A percentile compares a stretch with the other conserved stretches of the same genome.
Conservation (phyloP, 2,329 filamentous ascomycete species). For the Fusarium sp. region DNA sequence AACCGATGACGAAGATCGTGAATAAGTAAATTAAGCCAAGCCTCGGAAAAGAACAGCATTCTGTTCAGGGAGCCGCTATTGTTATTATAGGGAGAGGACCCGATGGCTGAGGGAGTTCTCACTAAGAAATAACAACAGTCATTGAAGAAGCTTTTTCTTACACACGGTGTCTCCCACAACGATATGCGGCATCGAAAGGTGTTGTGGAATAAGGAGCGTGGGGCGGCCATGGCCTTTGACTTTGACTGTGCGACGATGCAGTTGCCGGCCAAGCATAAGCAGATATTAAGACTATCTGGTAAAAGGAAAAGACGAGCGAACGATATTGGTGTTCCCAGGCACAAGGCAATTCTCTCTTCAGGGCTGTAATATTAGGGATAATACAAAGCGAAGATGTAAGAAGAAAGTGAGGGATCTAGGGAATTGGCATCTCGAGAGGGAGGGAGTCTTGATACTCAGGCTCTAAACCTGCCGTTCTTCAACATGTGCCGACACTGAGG, state of each 20-base stretch:
- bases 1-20: too few relatives aligned
- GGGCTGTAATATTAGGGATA: not conserved
- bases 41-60: too few relatives aligned
- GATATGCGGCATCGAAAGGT: not conserved
- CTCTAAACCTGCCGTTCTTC: not conserved
- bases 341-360: not conserved
- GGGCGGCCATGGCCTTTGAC: not conserved
- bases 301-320: not conserved
- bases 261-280: not conserved
- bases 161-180: not conserved
- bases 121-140: not conserved
- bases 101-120: not conserved
- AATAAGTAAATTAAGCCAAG: too few relatives aligned
- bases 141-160: not conserved
- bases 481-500: not conserved
- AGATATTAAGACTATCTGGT: not conserved
- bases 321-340: not conserved
- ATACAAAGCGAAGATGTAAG: not conserved
- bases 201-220: not conserved
- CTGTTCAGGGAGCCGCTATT: too few relatives aligned
- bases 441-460: too few relatives aligned
- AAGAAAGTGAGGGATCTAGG: not conserved
- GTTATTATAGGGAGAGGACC: not conserved
- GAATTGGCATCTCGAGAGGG: not conserved
- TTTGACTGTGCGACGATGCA: not conserved